These are phyloP conservation scores for Dryas drummondii DNA, from an alignment of 306 rosid genomes.

Conservation along the genomic window DNA sequence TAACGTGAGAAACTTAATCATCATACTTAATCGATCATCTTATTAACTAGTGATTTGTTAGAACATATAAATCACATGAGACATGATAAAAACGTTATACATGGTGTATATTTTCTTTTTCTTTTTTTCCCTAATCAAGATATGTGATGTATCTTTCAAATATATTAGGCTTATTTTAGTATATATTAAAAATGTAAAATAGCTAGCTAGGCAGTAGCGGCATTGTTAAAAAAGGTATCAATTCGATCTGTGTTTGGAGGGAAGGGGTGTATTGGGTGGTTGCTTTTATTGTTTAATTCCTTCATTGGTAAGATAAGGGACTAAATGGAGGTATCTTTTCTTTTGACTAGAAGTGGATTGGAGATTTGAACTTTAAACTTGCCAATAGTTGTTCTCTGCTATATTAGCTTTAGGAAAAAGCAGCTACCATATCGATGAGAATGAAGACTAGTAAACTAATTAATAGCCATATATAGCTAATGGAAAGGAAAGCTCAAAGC, in stretches of 20 bases:
- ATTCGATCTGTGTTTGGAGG: not conserved
- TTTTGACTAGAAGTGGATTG: conserved; percentile 39
- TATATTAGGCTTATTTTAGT: no score
- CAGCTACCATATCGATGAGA: conserved; percentile 13
- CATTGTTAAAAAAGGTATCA: conserved; percentile 1
- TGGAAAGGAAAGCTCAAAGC: conserved; percentile 10
- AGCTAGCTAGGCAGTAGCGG: not conserved
- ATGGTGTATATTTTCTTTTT: no score
- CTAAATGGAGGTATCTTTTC: conserved; percentile 29
- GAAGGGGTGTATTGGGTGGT: not conserved
- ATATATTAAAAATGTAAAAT: no score
- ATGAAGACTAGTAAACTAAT: conserved; percentile 22
- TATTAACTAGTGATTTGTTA: no score
- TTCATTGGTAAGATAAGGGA: conserved; percentile 40
- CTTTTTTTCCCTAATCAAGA: no score
- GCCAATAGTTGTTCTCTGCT: conserved; percentile 2
- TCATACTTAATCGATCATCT: no score
- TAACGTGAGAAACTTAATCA: no score
- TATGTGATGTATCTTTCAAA: no score
- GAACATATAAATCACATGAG: no score
- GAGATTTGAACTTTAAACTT: conserved; percentile 29
- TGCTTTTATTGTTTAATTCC: conserved; percentile 40
- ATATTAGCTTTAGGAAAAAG: conserved; percentile 35
- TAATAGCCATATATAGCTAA: no score
- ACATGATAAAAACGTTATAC: no score